Conservation (phyloP, 2,329 filamentous ascomycete species). For the Blastomyces gilchristii region DNA sequence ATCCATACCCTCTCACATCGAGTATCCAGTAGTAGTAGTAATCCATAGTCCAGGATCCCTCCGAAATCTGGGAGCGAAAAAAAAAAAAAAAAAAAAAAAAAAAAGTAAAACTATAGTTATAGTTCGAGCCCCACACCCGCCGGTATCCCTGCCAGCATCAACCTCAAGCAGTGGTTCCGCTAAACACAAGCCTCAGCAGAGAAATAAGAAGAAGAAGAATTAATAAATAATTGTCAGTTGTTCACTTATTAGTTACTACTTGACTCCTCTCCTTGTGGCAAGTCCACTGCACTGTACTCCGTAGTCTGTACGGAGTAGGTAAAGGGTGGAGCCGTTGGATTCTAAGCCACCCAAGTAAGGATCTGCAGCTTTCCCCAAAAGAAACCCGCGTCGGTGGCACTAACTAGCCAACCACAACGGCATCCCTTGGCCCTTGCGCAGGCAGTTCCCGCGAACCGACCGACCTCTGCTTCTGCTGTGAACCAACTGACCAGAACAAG, state of each 20-base stretch:
- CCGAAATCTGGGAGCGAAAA: not conserved
- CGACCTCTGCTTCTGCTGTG: no score
- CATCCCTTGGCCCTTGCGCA: not conserved
- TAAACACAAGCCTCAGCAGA: not conserved
- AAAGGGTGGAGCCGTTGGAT: slow-evolving; percentile 1
- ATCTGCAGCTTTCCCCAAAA: slow-evolving; percentile 6
- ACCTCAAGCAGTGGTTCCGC: not conserved
- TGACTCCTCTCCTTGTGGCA: no score
- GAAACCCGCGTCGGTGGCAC: slow-evolving; percentile 2
- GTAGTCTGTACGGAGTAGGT: no score
- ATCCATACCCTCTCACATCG: not conserved
- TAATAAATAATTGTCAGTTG: no score
- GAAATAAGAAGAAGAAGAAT: no score
- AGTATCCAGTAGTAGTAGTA: no score
- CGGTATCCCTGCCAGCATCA: not conserved
- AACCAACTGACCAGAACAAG: no score
- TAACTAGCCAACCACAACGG: not conserved
- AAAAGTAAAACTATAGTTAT: not conserved
- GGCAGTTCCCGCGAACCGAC: not conserved
- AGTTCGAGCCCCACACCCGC: not conserved
- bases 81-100: not conserved
- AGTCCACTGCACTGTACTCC: no score
- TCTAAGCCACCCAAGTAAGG: slow-evolving; percentile 8
- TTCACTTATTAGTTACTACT: no score
- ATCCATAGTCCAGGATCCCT: not conserved